Conservation (phyloP, 2,329 filamentous ascomycete species). For the Basipetospora chlamydospora region DNA sequence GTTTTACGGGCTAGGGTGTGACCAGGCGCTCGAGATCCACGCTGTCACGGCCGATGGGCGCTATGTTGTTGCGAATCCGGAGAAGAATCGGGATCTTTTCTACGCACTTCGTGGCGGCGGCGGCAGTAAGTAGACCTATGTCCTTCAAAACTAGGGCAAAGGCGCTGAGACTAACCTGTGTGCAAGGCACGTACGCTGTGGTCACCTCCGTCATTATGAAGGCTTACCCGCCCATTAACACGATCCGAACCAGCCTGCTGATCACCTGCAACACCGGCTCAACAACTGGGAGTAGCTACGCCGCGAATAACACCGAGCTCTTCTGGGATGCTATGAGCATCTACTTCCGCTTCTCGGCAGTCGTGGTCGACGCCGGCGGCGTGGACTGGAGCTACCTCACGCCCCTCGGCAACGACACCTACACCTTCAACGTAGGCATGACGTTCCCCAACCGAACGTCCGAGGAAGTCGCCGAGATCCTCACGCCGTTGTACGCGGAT, state of each 20-base stretch:
- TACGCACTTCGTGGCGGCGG: slow-evolving; percentile 35
- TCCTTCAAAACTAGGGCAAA: too few relatives aligned
- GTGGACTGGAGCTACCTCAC: slow-evolving; percentile 21
- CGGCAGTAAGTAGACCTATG: neutral
- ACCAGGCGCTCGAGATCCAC: slow-evolving; percentile 32
- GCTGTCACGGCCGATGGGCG: slow-evolving; percentile 31
- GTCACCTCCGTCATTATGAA: slow-evolving; percentile 23
- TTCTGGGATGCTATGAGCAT: slow-evolving; percentile 17
- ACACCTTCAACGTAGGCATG: slow-evolving; percentile 14
- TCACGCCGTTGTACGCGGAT: slow-evolving; percentile 25
- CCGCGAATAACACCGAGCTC: slow-evolving; percentile 11
- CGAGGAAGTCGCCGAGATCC: slow-evolving; percentile 21
- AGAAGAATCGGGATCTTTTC: slow-evolving; percentile 29
- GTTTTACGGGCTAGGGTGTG: slow-evolving; percentile 28
- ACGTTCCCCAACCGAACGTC: slow-evolving; percentile 16
- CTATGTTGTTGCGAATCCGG: slow-evolving; percentile 25
- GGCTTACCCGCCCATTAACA: slow-evolving; percentile 18
- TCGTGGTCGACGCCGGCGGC: slow-evolving; percentile 19
- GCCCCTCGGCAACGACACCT: slow-evolving; percentile 10
- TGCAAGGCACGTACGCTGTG: slow-evolving; percentile 28
- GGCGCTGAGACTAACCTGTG: too few relatives aligned
- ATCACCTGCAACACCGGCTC: slow-evolving; percentile 12
- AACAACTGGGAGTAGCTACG: too few relatives aligned
- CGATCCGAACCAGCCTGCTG: slow-evolving; percentile 16
- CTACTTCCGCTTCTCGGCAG: slow-evolving; percentile 18